Conservation (phyloP, 1,284 basidiomycete genomes). For the Blastosporella zonata region DNA sequence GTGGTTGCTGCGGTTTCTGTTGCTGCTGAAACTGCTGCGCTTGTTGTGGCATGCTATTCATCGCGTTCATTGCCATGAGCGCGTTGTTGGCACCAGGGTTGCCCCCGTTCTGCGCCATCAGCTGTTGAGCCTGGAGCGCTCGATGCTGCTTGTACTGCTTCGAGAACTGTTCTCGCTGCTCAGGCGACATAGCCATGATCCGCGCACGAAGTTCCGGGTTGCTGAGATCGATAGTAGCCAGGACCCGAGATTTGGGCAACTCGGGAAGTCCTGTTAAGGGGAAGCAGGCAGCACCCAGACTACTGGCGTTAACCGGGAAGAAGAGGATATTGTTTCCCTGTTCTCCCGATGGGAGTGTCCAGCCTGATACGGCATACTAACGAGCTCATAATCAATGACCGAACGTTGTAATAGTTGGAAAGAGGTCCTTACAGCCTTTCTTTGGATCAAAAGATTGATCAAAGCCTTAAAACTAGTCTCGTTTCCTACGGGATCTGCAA, state of each 20-base stretch:
- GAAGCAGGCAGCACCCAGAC: conserved; percentile 52
- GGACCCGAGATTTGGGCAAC: conserved; percentile 8
- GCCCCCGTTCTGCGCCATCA: conserved; percentile 22
- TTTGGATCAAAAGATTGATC: conserved; percentile 37
- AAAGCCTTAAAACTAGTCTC: conserved; percentile 40
- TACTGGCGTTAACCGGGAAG: conserved; percentile 37
- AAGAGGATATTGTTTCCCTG: conserved; percentile 50
- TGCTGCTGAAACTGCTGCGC: conserved; percentile 21
- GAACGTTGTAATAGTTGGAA: background rate
- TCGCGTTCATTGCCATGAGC: conserved; percentile 12
- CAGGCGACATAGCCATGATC: conserved; percentile 25
- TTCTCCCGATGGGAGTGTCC: conserved; percentile 44
- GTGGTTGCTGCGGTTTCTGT: conserved; percentile 22
- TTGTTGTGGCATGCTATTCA: conserved; percentile 19
- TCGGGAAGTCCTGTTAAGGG: conserved; percentile 57
- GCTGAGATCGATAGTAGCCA: conserved; percentile 9
- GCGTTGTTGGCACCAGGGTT: conserved; percentile 14
- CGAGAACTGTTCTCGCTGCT: conserved; percentile 23
- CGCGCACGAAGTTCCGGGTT: conserved; percentile 20
- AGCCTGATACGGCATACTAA: conserved; percentile 57
- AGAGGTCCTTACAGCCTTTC: conserved; percentile 40
- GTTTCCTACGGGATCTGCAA: conserved; percentile 32
- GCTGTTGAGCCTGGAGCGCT: conserved; percentile 22
- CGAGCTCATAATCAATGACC: background rate
- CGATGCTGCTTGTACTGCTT: conserved; percentile 14